Evolutionary conservation across 1,284 basidiomycete species (phyloP), one percentile per base, ranked within the genome.

Genomic region (Sporisorium scitamineum): DNA sequence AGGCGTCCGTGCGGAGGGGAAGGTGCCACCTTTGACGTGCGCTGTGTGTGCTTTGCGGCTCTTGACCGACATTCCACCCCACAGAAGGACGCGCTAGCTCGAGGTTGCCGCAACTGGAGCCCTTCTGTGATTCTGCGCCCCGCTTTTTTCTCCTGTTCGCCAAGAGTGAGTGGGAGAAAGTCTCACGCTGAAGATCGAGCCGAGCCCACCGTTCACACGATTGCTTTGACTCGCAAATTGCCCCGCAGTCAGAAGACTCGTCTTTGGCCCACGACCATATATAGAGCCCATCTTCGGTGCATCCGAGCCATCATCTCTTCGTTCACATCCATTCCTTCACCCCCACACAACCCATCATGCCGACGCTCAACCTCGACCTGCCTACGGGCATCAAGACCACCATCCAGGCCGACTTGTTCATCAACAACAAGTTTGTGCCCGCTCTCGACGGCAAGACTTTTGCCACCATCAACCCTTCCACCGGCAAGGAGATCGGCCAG

Each of bases 301-400:
- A 26, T 18, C 9, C n/a, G n/a, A n/a, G 45, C 37, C 32, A 34
- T 39, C 22, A 14, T 54, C 41, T 31, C 22, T 37, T 26, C n/a
- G 13, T 22, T 7, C 39, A 22, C 44, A 10, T 61, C 39, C 13
- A 26, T 37, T 45, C 31, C 16, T 27, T 26, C 27, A 11, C 18
- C 14, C 24, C 5, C 26, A 31, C 37, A 59, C 22, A 31, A 8
- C 18, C 65, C 34, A 70, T 16, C 37, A 77, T 77, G 75, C 75
- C 79, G 6, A 80, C 62, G 44, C 54, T 85, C 55, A 78, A 75
- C 53, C 83, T 86, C 57, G 74, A 79, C 54, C 85, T 86, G 76
- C 82, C 81, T 56, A 76, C 66, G 47, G 78, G 78, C 37, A 76
- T 80, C 79, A 66, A 68, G 79, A 37, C 78, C 31, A 75, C 79